Base-by-base conservation (phyloP, 805 yeast species). In the Yarrowia divulgata region DNA sequence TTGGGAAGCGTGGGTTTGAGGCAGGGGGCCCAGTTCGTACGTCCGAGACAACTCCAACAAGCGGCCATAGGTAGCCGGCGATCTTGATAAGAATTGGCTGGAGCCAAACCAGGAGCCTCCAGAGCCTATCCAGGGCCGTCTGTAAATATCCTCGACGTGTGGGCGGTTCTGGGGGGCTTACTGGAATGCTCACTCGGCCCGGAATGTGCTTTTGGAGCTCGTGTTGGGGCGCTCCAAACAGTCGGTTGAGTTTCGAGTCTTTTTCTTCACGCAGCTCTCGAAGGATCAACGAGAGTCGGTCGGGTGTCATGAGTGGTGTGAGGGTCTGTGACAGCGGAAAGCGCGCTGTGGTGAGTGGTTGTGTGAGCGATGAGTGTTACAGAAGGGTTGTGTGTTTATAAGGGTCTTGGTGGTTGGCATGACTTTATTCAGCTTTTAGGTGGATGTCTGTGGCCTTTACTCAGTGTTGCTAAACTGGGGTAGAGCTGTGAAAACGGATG, bases 61-160 rank as follows among this genome's bases (percentile, higher is more conserved):
- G 5, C 48, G 63, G 63, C 63, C 63, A 57, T 23, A 57, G 19
- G 63, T 40, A 40, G 16, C 35, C 39, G 37, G 48, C 48, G 23
- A 57, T 42, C 63, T 40, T 57, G 63, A 57, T 12, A 40, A 57
- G 46, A 42, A 57, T 9, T 29, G 63, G 63, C 8, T 39, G 46
- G 48, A 57, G 63, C 39, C n/a, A 48, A 39, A 57, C 39, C 37
- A 57, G 23, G 48, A 57, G 14, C 29, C 29, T 8, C 63, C 63
- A 57, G 29, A 32, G 14, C 35, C 63, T 7, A 16, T 40, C 63
- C 39, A 57, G 39, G n/a, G 48, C 63, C 23, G 23, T 57, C 63
- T 57, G 63, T 8, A 57, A 48, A 57, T 57, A 29, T 40, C 63
- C 48, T 39, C 13, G 37, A 14, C 5, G 42, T 14, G 23, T 37